Percentiles rank a stretch among this genome's conserved stretches.
Evolutionary conservation across 495 filamentous ascomycete species (phyloP).

Genomic region (Trichoderma reesei): DNA sequence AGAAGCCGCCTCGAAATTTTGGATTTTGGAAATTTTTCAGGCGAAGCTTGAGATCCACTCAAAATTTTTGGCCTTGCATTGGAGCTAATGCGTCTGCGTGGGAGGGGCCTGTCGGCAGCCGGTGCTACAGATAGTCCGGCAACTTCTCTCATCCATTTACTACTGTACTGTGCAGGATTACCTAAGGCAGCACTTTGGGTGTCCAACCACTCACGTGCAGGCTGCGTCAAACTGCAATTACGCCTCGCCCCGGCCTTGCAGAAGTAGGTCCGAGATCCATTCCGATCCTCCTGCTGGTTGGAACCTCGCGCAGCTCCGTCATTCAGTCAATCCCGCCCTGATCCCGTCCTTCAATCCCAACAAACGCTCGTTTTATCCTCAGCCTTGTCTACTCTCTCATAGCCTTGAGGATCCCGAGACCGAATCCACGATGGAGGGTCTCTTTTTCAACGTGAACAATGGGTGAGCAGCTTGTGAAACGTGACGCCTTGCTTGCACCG

Average conservation of each 20-base stretch:
- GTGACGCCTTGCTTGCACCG: not conserved
- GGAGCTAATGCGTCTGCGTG: not conserved
- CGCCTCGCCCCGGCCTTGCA: constrained; percentile 2
- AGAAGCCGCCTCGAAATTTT: not conserved
- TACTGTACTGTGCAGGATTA: too few relatives aligned
- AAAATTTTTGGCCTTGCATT: constrained; percentile 4
- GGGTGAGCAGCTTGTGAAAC: constrained; percentile 47
- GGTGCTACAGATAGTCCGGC: constrained; percentile 2
- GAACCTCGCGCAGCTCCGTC: not conserved
- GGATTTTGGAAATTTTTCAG: constrained; percentile 5
- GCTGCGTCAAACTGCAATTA: constrained; percentile 5
- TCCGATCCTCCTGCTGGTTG: too few relatives aligned
- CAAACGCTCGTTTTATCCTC: not conserved
- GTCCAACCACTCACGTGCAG: not conserved
- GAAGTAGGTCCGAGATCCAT: constrained; percentile 10
- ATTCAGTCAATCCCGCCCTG: not conserved
- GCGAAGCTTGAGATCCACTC: constrained; percentile 4
- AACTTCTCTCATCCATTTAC: not conserved
- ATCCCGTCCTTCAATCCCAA: not conserved
- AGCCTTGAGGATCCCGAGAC: not conserved
- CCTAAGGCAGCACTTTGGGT: too few relatives aligned
- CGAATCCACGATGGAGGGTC: constrained; percentile 67
- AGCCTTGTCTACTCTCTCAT: not conserved
- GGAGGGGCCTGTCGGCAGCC: not conserved
- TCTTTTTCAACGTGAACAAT: constrained; percentile 92